Evolutionary conservation across 2,329 filamentous ascomycete genomes (phyloP), one percentile per base, ranked within the genome.

Genomic region (Periconia sp.): DNA sequence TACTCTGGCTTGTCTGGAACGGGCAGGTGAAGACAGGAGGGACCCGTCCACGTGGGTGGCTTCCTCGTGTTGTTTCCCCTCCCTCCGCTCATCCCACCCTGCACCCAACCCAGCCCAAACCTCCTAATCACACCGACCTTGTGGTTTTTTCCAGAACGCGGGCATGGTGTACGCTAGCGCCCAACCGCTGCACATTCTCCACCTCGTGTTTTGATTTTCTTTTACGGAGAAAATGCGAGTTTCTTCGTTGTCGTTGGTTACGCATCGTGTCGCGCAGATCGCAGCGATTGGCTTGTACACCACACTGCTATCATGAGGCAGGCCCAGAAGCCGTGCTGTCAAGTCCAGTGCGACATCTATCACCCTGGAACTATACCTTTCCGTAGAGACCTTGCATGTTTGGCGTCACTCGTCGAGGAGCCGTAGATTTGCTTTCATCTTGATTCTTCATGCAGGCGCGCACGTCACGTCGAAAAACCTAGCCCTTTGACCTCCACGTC

Each of bases 401-500:
- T n/a, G 20, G 11, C 18, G n/a, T 13, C 6, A n/a, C 2, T 19
- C 41, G 6, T 18, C 41, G 17, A 11, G 41, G 15, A 11, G 41
- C 41, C 41, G 42, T 23, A 27, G 23, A 23, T 14, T 44, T 23
- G 15, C 9, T n/a, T 45, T 15, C 23, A 31, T 44, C 14, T 44
- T 44, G 18, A 7, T 41, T 17, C 15, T 18, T 40, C 30, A 15
- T 20, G 18, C 31, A 20, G 13, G 17, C 15, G 31, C 10, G 11
- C 15, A 37, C 15, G 37, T 56, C 53, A 56, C 40, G 47, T 31
- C 33, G 50, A 41, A 35, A 56, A 20, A 20, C 91, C 90, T 66
- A 96, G 79, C 40, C 89, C 87, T 73, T 87, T 92, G 51, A 95
- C 87, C 69, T 97, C 91, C 8, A 84, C 85, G 76, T 99, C 94